Base-by-base conservation (phyloP, 768 basidiomycete genomes). In the Asterophora lycoperdoides region DNA sequence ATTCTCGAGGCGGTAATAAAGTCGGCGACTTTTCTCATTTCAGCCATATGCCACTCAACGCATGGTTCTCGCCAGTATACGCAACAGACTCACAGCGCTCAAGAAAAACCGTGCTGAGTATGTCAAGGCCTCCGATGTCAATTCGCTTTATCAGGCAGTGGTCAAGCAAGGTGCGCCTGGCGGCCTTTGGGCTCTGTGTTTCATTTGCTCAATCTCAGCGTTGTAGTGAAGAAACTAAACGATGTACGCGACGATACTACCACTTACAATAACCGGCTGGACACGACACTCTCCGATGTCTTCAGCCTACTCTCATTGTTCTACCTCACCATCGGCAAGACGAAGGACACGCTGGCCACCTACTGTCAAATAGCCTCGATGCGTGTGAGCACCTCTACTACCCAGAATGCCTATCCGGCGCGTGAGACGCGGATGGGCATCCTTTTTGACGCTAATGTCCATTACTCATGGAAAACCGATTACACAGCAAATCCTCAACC, bases 311-410 rank as follows among this genome's bases (percentile, higher is more conserved):
- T 99, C 37, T 95, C 93, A 11, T 79, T 99, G 56, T 97, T 96
- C 78, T 99, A 93, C 75, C 83, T 99, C 59, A 96, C 94, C 32
- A 93, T 99, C 53, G 96, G 96, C 36, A 94, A 93, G 72, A 93
- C 91, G 34, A 83, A 85, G 56, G 94, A 97, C 66, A 86, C 86
- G 8, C 94, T 95, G 0, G 95, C 94, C 19, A 92, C 89, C 0
- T 99, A 96, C 67, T 92, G 90, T 54, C 96, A 98, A 61, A 84
- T 98, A 54, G 92, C 93, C 33, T 93, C 87, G 51, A 96, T 99
- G 86, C 74, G 89, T 69, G 93, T 97, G 61, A 79, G 93, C 84
- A 44, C 49, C 28, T 36, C 44, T n/a, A n/a, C 47, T 18, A 18
- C 44, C 6, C 19, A 14, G 17, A 17, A n/a, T 19, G 30, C 40